phyloP scores from a whole-genome alignment of 306 rosid genomes.

The Castanea mollissima region DNA sequence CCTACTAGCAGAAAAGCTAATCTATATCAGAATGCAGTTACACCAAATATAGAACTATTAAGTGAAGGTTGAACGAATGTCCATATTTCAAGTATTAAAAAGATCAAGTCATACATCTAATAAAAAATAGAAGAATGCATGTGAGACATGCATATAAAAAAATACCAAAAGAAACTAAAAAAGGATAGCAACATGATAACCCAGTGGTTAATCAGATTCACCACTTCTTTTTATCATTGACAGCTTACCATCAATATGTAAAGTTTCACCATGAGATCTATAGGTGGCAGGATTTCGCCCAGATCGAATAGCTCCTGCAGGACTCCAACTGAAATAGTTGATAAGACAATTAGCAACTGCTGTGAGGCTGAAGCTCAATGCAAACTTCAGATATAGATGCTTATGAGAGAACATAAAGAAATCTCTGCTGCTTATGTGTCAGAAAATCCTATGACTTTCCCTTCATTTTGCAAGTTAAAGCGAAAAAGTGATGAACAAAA shows the following conservation, averaged over 20 bases:
- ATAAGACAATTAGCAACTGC: constrained; percentile 27
- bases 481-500: neutral
- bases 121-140: neutral
- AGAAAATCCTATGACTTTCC: neutral
- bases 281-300: constrained; percentile 91
- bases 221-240: neutral
- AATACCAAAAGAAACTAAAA: neutral
- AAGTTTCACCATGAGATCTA: constrained; percentile 57
- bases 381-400: too few species aligned
- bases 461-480: neutral
- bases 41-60: neutral
- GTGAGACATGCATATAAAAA: neutral
- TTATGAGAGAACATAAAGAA: neutral
- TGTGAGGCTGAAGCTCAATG: constrained; percentile 2
- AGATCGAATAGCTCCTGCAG: constrained; percentile 87
- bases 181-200: neutral
- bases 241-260: constrained; percentile 75
- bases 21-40: neutral
- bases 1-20: neutral
- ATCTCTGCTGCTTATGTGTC: neutral
- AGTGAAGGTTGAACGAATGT: neutral
- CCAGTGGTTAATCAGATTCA: constrained; percentile 4
- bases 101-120: neutral
- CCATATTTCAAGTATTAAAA: neutral
- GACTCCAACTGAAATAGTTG: constrained; percentile 77